phyloP scores from a whole-genome alignment of 306 rosid species.

The Gynostemma pentaphyllum region DNA sequence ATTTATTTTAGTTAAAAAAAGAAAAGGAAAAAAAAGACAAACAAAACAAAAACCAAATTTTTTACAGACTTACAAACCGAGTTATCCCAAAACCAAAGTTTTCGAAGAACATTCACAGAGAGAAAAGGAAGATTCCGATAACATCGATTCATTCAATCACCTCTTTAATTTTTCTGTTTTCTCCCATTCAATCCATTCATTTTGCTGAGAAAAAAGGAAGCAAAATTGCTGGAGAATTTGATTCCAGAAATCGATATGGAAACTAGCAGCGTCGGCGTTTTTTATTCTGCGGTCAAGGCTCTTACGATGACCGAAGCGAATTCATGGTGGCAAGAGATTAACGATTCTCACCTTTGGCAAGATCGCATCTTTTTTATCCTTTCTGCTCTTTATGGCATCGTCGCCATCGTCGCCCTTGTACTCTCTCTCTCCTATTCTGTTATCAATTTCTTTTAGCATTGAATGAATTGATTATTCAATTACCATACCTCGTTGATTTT shows the following conservation, averaged over 20 bases:
- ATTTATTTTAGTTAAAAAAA: not conserved
- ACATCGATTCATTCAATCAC: no score
- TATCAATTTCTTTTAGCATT: not conserved
- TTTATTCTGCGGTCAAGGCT: slow-evolving; percentile 38
- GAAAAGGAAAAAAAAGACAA: no score
- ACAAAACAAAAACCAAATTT: no score
- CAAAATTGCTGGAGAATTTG: not conserved
- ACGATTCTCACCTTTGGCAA: slow-evolving; percentile 66
- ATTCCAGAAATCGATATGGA: slow-evolving; percentile 18
- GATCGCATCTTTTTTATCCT: slow-evolving; percentile 67
- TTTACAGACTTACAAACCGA: not conserved
- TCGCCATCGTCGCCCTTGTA: slow-evolving; percentile 73
- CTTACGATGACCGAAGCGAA: slow-evolving; percentile 36
- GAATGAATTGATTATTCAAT: not conserved
- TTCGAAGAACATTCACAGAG: not conserved
- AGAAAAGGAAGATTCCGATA: no score
- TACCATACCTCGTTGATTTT: not conserved
- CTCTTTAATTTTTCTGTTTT: not conserved
- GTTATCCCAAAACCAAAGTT: not conserved
- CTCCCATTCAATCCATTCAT: no score
- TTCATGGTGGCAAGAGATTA: slow-evolving; percentile 78
- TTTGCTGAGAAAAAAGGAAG: no score
- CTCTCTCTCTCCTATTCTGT: not conserved
- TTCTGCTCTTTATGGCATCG: slow-evolving; percentile 65
- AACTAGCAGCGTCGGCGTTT: slow-evolving; percentile 25